Evolutionary conservation across 805 yeast species (phyloP), one percentile per base, ranked within the genome.

Genomic region (Yarrowia sp.): DNA sequence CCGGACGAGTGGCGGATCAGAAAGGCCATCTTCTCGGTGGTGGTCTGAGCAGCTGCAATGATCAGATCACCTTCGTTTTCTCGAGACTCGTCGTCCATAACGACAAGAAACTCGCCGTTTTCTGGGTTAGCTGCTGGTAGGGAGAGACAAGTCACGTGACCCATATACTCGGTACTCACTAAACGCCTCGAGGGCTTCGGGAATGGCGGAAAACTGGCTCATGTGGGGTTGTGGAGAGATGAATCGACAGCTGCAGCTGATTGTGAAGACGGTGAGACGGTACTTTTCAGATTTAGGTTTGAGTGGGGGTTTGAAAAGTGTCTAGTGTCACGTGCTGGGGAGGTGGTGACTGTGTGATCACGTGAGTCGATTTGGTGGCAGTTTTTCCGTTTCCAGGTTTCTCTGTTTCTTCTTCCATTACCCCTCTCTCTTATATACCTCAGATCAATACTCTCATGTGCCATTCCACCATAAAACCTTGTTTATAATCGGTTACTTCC

Each of bases 21-120:
- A 75, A 95, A 95, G 1, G 98, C 99, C 97, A 95, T 92, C 72
- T 92, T 87, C 75, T 88, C 88, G 55, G 90, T 87, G 49, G 97
- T 90, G 72, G 88, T 82, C 67, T 82, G 82, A 72, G 89, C 87
- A 46, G 97, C 99, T n/a, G 98, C 96, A 61, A 91, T 88, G 73
- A 95, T 92, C 75, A 95, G 83, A 77, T 95, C 99, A 67, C 99
- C 99, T 80, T 95, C 99, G 78, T 95, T 95, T 79, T 95, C 99
- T 74, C 99, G 87, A 76, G 85, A 85, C 78, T 92, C 98, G 76
- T 95, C 97, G 78, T 95, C 99, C 90, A 95, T 90, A n/a, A 95
- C 99, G 58, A 95, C 86, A 59, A 95, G 82, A 75, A 94, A 92
- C 77, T 92, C 90, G 40, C 96, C 96, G 69, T 85, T 84, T 72